These are phyloP conservation scores for Amphicarpaea edgeworthii DNA, from an alignment of 306 rosid genomes.

Conservation along the genomic window DNA sequence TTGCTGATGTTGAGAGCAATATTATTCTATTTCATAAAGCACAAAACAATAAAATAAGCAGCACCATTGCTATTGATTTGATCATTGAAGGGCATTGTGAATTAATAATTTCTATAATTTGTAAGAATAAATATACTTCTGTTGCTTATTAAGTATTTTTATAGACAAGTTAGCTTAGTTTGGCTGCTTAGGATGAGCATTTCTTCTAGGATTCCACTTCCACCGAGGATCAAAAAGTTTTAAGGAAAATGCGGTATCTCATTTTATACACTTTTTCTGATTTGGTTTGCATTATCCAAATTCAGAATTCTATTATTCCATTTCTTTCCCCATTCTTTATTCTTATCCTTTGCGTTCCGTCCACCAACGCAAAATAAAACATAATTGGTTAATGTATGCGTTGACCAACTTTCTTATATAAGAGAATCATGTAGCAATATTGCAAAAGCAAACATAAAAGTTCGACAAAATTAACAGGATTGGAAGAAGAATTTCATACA, in stretches of 20 bases:
- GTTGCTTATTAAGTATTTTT: neutral
- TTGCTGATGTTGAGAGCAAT: neutral
- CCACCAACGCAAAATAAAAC: neutral
- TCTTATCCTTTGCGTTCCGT: slow-evolving; percentile 12
- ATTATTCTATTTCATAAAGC: neutral
- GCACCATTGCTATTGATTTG: neutral
- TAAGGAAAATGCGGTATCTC: neutral
- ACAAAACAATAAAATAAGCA: neutral
- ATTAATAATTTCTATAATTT: neutral
- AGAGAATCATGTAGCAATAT: neutral
- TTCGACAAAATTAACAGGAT: neutral
- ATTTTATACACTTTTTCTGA: neutral
- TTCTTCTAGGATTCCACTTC: neutral
- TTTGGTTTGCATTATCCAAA: neutral
- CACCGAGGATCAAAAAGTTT: neutral
- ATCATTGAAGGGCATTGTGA: neutral
- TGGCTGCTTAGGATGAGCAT: slow-evolving; percentile 5
- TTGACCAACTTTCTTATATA: slow-evolving; percentile 32
- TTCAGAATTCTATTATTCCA: neutral
- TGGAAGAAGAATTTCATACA: neutral
- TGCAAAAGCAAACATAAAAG: slow-evolving; percentile 17
- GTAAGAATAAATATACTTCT: neutral
- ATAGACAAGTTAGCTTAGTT: neutral
- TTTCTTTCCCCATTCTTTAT: neutral
- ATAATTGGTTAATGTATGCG: neutral